A percentile compares a stretch with the other conserved stretches of the same genome.
Conservation (phyloP, 257 asterid genomes). For the Anisodus tanguticus region DNA sequence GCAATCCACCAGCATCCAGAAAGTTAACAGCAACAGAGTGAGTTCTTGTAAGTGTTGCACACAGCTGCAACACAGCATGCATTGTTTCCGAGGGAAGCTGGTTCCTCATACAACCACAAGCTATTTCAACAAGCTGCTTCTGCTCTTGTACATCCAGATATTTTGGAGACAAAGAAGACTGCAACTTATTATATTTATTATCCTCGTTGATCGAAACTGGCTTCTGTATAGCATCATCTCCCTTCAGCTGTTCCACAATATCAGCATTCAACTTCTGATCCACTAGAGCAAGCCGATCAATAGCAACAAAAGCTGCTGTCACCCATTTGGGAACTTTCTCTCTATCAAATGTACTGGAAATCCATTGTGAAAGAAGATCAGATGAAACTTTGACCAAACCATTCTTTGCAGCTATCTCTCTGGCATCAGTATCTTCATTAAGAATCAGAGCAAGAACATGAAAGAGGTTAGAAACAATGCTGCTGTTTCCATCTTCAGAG, state of each 20-base stretch:
- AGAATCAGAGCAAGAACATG: conserved; percentile 93
- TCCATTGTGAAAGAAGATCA: conserved; percentile 75
- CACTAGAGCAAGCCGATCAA: conserved; percentile 94
- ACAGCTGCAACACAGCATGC: conserved; percentile 93
- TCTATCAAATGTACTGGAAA: conserved; percentile 54
- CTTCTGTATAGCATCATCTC: conserved; percentile 56
- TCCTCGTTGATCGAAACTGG: conserved; percentile 72
- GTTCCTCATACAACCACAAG: conserved; percentile 71
- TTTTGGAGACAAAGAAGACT: conserved; percentile 53
- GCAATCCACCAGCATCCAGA: conserved; percentile 84
- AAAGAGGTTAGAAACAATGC: conserved; percentile 64
- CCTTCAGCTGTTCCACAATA: conserved; percentile 67
- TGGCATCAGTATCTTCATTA: conserved; percentile 80
- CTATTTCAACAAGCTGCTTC: conserved; percentile 67
- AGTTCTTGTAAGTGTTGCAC: conserved; percentile 84
- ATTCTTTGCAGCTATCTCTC: conserved; percentile 77
- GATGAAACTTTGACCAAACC: conserved; percentile 79
- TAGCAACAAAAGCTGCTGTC: conserved; percentile 84
- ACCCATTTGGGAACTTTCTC: conserved; percentile 88
- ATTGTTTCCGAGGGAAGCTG: conserved; percentile 84
- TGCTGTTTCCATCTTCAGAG: conserved; percentile 61
- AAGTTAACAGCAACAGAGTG: conserved; percentile 80
- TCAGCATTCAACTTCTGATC: conserved; percentile 66
- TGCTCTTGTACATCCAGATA: conserved; percentile 76
- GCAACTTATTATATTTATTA: conserved; percentile 55